Evolutionary conservation across 148 eudicot genomes (phyloP).

Genomic region (Cornus controversa): DNA sequence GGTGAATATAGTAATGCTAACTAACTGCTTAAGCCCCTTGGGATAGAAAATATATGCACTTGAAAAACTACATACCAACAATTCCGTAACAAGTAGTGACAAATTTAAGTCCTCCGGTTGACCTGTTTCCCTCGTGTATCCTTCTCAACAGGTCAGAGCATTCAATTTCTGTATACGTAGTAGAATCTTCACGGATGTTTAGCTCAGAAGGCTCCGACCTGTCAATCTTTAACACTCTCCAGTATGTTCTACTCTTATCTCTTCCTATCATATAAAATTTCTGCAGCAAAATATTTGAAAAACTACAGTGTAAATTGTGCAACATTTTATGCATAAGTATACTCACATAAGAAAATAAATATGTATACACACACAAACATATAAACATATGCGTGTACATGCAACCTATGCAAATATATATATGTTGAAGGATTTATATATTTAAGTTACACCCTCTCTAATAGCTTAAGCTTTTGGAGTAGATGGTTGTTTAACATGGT

Average conservation of each 20-base stretch:
- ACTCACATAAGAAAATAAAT: neutral
- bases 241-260: constrained; percentile 75
- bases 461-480: too few species aligned
- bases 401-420: neutral
- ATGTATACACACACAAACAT: neutral
- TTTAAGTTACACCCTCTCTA: too few species aligned
- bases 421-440: too few species aligned
- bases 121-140: constrained; percentile 85
- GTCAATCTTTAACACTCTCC: constrained; percentile 87
- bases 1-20: neutral
- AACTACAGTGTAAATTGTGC: constrained; percentile 4
- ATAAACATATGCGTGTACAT: too few species aligned
- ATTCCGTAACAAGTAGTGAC: constrained; percentile 87
- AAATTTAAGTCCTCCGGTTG: constrained; percentile 85
- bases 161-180: constrained; percentile 66
- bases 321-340: neutral
- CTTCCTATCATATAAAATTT: constrained; percentile 88
- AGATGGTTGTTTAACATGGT: too few species aligned
- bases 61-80: constrained; percentile 57
- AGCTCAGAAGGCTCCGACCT: constrained; percentile 78
- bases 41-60: neutral
- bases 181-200: constrained; percentile 74
- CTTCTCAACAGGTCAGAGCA: constrained; percentile 76
- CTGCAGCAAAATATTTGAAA: constrained; percentile 37
- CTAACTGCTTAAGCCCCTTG: neutral